Conservation (phyloP, 805 yeast species). For the Zygosaccharomyces bailii region DNA sequence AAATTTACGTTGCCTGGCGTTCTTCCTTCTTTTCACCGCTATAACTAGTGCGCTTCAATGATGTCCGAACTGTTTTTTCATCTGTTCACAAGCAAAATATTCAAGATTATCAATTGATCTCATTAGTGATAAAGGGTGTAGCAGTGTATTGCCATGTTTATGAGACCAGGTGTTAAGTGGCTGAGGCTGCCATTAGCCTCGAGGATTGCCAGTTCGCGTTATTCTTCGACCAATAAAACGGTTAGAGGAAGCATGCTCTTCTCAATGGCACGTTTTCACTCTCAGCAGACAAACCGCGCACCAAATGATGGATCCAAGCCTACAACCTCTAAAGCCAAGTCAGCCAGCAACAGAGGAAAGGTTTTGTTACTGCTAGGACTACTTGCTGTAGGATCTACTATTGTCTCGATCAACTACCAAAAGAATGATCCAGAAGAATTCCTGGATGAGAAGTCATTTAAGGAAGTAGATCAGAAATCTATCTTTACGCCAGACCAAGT, state of each 20-base stretch:
- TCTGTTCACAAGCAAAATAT: not conserved
- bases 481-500: constrained; percentile 65
- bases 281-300: not conserved
- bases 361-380: constrained; percentile 40
- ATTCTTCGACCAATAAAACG: not conserved
- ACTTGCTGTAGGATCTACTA: constrained; percentile 48
- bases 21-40: not conserved
- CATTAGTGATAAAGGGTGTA: too few relatives aligned
- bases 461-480: constrained; percentile 18
- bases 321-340: constrained; percentile 4
- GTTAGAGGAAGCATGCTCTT: not conserved
- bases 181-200: not conserved
- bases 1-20: not conserved
- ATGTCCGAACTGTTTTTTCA: not conserved
- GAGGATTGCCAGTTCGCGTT: not conserved
- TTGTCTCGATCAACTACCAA: constrained; percentile 42
- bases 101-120: too few relatives aligned
- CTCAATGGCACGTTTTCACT: not conserved
- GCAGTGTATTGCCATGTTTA: too few relatives aligned
- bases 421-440: constrained; percentile 45
- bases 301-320: not conserved
- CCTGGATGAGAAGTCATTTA: constrained; percentile 34
- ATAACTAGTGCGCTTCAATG: not conserved
- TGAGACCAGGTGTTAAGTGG: not conserved
- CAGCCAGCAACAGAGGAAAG: constrained; percentile 30